Base-by-base conservation (phyloP, 352 stramenopile genomes). In the Albugo laibachii region DNA sequence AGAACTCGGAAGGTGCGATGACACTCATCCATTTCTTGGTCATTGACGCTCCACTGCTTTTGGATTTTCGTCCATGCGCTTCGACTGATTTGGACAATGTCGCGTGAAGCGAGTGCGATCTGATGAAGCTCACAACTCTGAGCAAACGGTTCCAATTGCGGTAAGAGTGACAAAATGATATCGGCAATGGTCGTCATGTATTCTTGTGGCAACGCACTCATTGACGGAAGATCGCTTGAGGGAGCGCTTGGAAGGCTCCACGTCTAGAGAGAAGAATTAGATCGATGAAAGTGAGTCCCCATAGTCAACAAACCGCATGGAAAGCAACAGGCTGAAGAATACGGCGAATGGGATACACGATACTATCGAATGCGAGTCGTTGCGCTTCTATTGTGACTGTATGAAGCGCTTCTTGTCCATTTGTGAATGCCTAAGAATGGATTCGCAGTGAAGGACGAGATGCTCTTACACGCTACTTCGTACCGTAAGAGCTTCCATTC, bases 101-200 rank as follows among this genome's bases (percentile, higher is more conserved):
- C 60, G 13, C 57, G 54, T 5, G 71, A 83, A 12, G 74, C 77
- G 3, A 76, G 47, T 13, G 71, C 63, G 0, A 71, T 71, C 36
- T 66, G 62, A 15, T 67, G 45, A 0, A 87, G 60, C 49, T 66
- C 78, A 49, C 50, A 68, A 53, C 72, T 91, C 40, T 84, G 61
- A 8, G 74, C 74, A 54, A 91, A 91, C 16, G 72, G 74, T 52
- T 91, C 74, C 2, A 87, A 57, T 24, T 87, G 77, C 6, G 77
- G 77, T 10, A 91, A 52, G 13, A 91, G 61, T 31, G 77, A 91
- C 21, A 87, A 53, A 44, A 87, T 48, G 21, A 86, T 53, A 21
- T 91, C 77, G 5, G 77, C 77, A 14, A 86, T 73, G 36, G 63
- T 60, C 10, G 77, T 91, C 51, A 91, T 86, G 57, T 86, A 91